These are phyloP conservation scores for Cystoderma amianthinum DNA, from an alignment of 768 basidiomycete genomes.

Conservation along the genomic window DNA sequence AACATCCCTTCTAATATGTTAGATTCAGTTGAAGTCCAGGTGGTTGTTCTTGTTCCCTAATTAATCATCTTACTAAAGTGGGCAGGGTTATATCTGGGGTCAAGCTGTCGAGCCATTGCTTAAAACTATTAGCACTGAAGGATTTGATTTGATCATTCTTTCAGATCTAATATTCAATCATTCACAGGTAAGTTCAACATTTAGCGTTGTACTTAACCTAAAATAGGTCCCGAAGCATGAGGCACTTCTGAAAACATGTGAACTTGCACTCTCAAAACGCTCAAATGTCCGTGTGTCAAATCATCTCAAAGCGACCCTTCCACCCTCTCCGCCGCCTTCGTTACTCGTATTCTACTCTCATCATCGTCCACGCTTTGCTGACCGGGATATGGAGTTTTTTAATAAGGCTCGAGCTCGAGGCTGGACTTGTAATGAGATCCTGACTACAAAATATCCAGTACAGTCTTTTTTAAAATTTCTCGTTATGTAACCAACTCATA, in stretches of 20 bases:
- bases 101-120: slow-evolving; percentile 41
- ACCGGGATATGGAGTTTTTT: slow-evolving; percentile 83
- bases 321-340: slow-evolving; percentile 11
- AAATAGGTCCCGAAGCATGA: slow-evolving; percentile 50
- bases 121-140: slow-evolving; percentile 16
- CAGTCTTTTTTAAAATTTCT: slow-evolving; percentile 11
- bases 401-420: slow-evolving; percentile 48
- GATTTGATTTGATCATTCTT: slow-evolving; percentile 79
- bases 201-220: neutral
- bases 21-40: too few species aligned
- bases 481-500: too few species aligned
- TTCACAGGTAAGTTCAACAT: slow-evolving; percentile 57
- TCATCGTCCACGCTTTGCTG: slow-evolving; percentile 78
- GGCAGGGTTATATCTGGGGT: slow-evolving; percentile 78
- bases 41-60: too few species aligned
- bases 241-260: slow-evolving; percentile 72
- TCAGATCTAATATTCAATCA: slow-evolving; percentile 96
- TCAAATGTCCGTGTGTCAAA: neutral
- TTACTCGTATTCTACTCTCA: slow-evolving; percentile 87
- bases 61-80: slow-evolving; percentile 19
- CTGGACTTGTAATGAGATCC: slow-evolving; percentile 69
- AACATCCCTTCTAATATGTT: slow-evolving; percentile 54
- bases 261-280: slow-evolving; percentile 25
- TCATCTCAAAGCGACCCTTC: neutral
- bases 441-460: slow-evolving; percentile 60